These are phyloP conservation scores for Cryphonectria carpinicola DNA, from an alignment of 2,329 filamentous ascomycete genomes.

Conservation along the genomic window DNA sequence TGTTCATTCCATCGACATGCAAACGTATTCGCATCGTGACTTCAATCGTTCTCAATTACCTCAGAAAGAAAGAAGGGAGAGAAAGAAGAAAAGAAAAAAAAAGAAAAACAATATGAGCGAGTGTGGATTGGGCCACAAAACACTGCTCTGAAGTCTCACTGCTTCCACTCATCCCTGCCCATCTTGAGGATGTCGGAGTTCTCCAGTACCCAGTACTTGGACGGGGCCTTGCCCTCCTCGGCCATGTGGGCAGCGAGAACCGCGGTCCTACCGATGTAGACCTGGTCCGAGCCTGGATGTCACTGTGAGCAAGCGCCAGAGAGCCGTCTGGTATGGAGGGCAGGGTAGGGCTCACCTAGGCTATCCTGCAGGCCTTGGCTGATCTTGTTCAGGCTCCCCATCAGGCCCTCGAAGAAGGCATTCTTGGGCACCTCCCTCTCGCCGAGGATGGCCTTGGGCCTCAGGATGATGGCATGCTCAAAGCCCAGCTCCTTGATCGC, in stretches of 20 bases:
- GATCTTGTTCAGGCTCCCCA: conserved; percentile 59
- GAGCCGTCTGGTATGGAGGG: too few relatives aligned
- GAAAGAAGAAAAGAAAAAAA: neutral
- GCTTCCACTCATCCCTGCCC: conserved; percentile 62
- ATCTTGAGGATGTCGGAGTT: conserved; percentile 67
- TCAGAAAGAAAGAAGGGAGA: neutral
- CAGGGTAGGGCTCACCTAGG: conserved; percentile 42
- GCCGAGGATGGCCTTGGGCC: conserved; percentile 78
- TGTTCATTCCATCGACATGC: neutral
- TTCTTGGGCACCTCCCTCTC: conserved; percentile 64
- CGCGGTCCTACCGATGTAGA: conserved; percentile 71
- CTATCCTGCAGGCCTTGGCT: conserved; percentile 61
- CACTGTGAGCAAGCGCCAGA: conserved; percentile 9
- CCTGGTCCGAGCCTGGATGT: conserved; percentile 68
- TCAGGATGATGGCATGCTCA: conserved; percentile 73
- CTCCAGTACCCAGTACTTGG: conserved; percentile 64
- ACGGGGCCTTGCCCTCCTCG: conserved; percentile 60
- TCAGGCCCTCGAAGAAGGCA: conserved; percentile 56
- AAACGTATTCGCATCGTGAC: neutral
- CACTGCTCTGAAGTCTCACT: conserved; percentile 22
- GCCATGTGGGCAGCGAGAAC: conserved; percentile 63
- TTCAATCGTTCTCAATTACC: neutral
- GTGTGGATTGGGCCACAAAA: neutral
- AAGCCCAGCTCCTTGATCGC: conserved; percentile 73
- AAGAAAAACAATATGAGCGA: neutral